A percentile compares a stretch with the other conserved stretches of the same genome.
Evolutionary conservation across 2,329 filamentous ascomycete species (phyloP).

Genomic region (Coniochaeta sp.): DNA sequence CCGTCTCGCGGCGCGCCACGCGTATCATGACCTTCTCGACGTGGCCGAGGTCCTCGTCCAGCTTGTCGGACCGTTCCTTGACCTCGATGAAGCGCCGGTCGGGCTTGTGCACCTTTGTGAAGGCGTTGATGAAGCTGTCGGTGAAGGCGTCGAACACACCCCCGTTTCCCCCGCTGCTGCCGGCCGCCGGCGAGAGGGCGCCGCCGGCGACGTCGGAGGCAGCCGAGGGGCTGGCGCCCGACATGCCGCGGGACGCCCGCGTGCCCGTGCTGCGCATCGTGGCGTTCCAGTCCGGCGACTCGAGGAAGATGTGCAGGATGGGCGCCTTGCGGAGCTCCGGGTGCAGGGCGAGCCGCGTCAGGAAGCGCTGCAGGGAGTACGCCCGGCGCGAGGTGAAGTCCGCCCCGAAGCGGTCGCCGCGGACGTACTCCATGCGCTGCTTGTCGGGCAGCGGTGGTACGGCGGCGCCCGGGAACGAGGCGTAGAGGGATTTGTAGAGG

Average conservation of each 20-base stretch:
- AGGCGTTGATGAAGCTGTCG: conserved; percentile 94
- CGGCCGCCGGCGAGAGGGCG: no score
- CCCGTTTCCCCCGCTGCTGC: no score
- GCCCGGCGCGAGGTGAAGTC: conserved; percentile 89
- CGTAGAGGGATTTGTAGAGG: conserved; percentile 81
- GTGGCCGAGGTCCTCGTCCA: conserved; percentile 86
- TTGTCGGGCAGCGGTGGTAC: conserved; percentile 95
- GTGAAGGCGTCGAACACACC: conserved; percentile 93
- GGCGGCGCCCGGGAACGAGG: conserved; percentile 85
- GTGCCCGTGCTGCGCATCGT: conserved; percentile 90
- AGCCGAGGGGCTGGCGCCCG: conserved; percentile 24
- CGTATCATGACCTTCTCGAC: conserved; percentile 94
- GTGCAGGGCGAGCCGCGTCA: conserved; percentile 79
- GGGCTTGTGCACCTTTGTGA: conserved; percentile 91
- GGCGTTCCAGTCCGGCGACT: conserved; percentile 92
- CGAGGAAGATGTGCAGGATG: conserved; percentile 82
- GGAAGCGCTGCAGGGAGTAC: conserved; percentile 85
- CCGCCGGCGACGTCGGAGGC: no score
- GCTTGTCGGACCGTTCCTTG: conserved; percentile 82
- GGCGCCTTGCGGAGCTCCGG: conserved; percentile 78
- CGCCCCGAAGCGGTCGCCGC: conserved; percentile 86
- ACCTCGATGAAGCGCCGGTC: conserved; percentile 94
- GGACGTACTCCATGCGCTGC: conserved; percentile 98
- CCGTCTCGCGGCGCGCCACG: conserved; percentile 78
- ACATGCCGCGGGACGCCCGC: conserved; percentile 58